These are phyloP conservation scores for Aspergillus thermomutatus DNA, from an alignment of 2,329 filamentous ascomycete genomes.

Conservation along the genomic window DNA sequence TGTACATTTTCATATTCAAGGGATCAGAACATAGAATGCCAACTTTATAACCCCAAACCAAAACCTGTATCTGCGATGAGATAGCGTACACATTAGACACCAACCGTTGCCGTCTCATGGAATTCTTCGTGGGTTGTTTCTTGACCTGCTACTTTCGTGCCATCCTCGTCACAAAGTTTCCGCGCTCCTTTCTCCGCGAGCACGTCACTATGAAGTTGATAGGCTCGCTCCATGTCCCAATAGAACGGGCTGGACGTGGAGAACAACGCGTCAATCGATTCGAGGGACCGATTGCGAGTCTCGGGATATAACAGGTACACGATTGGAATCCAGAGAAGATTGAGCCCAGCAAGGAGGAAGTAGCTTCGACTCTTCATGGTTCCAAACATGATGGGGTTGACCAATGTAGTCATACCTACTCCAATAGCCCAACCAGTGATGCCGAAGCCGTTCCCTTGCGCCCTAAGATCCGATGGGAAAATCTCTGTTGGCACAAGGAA, in stretches of 20 bases:
- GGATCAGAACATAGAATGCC: not conserved
- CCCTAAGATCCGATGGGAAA: constrained; percentile 54
- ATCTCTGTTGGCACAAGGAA: constrained; percentile 55
- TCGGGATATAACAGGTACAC: constrained; percentile 55
- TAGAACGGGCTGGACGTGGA: constrained; percentile 45
- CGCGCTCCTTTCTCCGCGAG: not conserved
- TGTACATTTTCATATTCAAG: too few relatives aligned
- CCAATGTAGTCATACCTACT: constrained; percentile 52
- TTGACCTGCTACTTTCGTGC: not conserved
- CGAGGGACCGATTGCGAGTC: constrained; percentile 49
- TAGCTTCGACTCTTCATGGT: constrained; percentile 48
- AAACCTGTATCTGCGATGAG: too few relatives aligned
- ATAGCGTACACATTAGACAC: not conserved
- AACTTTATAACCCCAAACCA: too few relatives aligned
- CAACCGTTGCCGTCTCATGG: not conserved
- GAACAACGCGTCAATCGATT: constrained; percentile 52
- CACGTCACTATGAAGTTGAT: constrained; percentile 32
- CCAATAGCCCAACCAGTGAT: constrained; percentile 60
- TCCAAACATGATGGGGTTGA: constrained; percentile 52
- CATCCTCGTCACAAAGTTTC: not conserved
- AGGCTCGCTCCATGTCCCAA: constrained; percentile 46
- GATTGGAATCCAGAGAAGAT: constrained; percentile 51
- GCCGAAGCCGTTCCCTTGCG: constrained; percentile 58
- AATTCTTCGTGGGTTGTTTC: not conserved
- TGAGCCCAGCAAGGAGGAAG: constrained; percentile 51